phyloP scores from a whole-genome alignment of 495 filamentous ascomycete species.

The Immersiella caudata region DNA sequence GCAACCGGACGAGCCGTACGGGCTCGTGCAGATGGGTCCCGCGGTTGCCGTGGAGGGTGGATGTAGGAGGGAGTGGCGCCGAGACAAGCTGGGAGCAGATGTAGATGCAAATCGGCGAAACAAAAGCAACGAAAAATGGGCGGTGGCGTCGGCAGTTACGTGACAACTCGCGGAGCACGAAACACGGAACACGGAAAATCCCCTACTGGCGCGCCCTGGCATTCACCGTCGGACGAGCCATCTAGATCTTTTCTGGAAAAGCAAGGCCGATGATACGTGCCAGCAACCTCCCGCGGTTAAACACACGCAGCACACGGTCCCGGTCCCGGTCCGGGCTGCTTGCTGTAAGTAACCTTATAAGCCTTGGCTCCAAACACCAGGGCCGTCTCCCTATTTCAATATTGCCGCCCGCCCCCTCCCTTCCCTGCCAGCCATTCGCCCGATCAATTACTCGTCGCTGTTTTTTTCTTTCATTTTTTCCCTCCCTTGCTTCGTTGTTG shows the following conservation, averaged over 20 bases:
- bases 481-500: background rate
- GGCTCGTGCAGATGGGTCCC: background rate
- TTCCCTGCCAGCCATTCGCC: background rate
- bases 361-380: too few species aligned
- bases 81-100: background rate
- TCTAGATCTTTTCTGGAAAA: conserved; percentile 9
- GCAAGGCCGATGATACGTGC: conserved; percentile 22
- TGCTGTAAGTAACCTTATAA: too few species aligned
- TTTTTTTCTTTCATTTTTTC: background rate
- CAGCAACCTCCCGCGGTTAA: conserved; percentile 19
- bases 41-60: background rate
- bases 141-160: background rate
- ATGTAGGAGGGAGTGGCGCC: background rate
- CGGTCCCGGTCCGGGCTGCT: background rate
- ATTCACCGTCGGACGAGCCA: conserved; percentile 11
- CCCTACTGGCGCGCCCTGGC: background rate
- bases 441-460: background rate
- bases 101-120: background rate
- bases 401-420: background rate
- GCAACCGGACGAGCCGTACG: conserved; percentile 2
- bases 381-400: background rate
- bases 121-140: background rate
- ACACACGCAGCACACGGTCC: background rate
- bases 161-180: conserved; percentile 9
- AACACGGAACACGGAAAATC: conserved; percentile 13